A percentile compares a stretch with the other conserved stretches of the same genome.
Conservation (phyloP, 257 asterid species). For the Solanum dulcamara region DNA sequence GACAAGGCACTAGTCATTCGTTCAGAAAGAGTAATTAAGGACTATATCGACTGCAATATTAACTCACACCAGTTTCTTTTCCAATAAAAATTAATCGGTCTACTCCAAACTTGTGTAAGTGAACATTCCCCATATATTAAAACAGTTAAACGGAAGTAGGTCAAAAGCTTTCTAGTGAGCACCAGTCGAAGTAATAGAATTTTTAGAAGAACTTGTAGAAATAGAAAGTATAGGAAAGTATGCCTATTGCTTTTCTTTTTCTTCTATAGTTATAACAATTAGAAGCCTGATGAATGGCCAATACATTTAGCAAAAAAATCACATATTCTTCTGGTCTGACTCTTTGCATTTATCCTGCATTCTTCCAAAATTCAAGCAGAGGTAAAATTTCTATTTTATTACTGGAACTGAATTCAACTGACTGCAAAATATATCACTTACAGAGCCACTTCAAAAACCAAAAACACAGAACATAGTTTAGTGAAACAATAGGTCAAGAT, state of each 20-base stretch:
- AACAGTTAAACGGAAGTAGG: not conserved
- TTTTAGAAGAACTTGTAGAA: not conserved
- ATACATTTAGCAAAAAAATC: not conserved
- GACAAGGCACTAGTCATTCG: not conserved
- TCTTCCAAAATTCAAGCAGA: not conserved
- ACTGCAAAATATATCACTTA: not conserved
- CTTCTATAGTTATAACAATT: not conserved
- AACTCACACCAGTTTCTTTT: not conserved
- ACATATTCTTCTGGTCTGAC: not conserved
- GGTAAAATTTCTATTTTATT: not conserved
- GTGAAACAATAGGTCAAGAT: not conserved
- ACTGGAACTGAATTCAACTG: not conserved
- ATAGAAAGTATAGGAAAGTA: not conserved
- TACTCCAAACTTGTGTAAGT: not conserved
- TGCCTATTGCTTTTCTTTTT: not conserved
- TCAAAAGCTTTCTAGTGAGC: not conserved
- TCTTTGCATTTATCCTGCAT: not conserved
- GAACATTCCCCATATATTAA: not conserved
- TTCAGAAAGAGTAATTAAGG: not conserved
- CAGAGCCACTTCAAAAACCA: not conserved
- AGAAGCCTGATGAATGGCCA: not conserved
- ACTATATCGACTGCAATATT: not conserved
- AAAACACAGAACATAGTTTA: not conserved
- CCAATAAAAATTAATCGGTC: not conserved
- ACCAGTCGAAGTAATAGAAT: not conserved